Base-by-base conservation (phyloP, 371 early-diverging fungal genomes). In the Mucor piriformis region DNA sequence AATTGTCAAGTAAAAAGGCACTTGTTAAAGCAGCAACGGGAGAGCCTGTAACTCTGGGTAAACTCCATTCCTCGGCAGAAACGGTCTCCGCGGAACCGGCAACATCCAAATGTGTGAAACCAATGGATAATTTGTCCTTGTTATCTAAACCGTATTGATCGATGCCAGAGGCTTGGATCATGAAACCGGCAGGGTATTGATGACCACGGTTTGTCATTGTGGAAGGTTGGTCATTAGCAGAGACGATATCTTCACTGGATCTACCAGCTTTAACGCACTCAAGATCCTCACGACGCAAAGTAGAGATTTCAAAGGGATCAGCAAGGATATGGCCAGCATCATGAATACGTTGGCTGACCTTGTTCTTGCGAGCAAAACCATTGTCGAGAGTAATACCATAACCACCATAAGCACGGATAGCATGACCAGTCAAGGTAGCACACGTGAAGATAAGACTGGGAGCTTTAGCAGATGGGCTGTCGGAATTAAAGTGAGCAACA, bases 391-490 rank as follows among this genome's bases (percentile, higher is more conserved):
- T 78, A 29, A 87, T 87, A 27, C 88, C 88, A 66, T 95, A 95
- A 51, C 77, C 80, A 12, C 88, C 91, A 57, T 89, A 89, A 11
- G 94, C 92, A 25, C 89, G 83, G 48, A 92, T 80, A 18, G 88
- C 92, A 59, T 94, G 94, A 25, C 94, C 92, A 1, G 95, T 95
- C 63, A 95, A 77, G 6, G 95, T 95, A 7, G 94, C 94, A 12
- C 92, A 89, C 0, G 94, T 94, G 71, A 90, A 90, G 11, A 94
- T 66, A 21, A 83, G 81, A 3, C 84, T 74, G 8, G 86, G 87
- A 3, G 77, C 74, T 29, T 69, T 57, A 46, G 67, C 43, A 3
- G 70, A 38, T 21, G 66, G 61, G 16, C 73, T 72, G 15, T 75
- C 72, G 2, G 73, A 59, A 42, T 76, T 58, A 20, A 84, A 77